phyloP scores from a whole-genome alignment of 1,284 basidiomycete genomes.

The Phaffia rhodozyma region DNA sequence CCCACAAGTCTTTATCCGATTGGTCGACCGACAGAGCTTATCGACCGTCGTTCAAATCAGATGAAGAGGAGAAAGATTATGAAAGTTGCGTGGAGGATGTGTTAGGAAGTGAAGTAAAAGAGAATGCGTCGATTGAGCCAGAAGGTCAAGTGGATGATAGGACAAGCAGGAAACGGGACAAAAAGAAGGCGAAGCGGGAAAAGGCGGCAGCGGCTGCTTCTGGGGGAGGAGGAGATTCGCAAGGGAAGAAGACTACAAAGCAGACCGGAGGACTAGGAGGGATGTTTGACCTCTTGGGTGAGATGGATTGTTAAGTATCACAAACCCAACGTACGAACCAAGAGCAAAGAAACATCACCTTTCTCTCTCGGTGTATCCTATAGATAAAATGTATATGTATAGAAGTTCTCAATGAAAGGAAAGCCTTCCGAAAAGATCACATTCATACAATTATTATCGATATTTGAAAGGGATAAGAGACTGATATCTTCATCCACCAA shows the following conservation, averaged over 20 bases:
- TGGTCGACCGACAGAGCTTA: neutral
- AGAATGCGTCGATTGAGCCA: neutral
- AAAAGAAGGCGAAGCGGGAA: constrained; percentile 13
- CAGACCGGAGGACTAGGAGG: neutral
- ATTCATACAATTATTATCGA: too few species aligned
- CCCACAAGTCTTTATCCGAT: constrained; percentile 3
- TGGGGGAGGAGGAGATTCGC: constrained; percentile 1
- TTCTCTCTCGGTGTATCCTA: too few species aligned
- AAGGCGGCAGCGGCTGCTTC: neutral
- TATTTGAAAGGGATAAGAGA: too few species aligned
- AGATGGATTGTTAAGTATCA: too few species aligned
- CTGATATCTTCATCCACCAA: constrained; percentile 14
- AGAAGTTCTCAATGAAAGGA: too few species aligned
- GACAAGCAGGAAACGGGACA: constrained; percentile 4
- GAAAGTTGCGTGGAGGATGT: neutral
- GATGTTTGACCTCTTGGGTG: neutral
- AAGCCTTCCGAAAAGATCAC: too few species aligned
- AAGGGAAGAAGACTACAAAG: neutral
- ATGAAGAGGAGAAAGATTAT: neutral
- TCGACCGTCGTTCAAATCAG: neutral
- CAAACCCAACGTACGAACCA: too few species aligned
- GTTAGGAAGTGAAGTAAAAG: neutral
- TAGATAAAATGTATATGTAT: too few species aligned
- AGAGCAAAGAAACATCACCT: too few species aligned
- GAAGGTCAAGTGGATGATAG: neutral